Evolutionary conservation across 345 rosid species (phyloP), one percentile per base, ranked within the genome.

Genomic region (Camelina neglecta): DNA sequence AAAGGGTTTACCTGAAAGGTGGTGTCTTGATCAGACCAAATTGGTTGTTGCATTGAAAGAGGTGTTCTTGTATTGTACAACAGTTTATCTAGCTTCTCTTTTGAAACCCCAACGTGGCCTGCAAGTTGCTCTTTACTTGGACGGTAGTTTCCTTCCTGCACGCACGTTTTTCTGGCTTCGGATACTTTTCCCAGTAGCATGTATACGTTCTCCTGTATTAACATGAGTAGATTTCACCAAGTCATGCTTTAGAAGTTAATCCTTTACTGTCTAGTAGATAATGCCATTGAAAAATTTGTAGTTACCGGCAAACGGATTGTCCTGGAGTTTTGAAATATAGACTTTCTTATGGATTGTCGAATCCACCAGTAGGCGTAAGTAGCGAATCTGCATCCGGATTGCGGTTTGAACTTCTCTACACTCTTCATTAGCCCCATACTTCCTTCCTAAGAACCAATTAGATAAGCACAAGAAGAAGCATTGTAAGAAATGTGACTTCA

Each of bases 351-450:
- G 58, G 84, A 72, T 54, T 88, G 95, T 61, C 96, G 86, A 75
- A 94, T 85, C 98, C 98, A 92, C 96, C 95, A 94, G 82, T 85
- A 92, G 56, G 98, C 95, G 49, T 90, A 94, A 57, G 93, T 84
- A 29, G 90, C 87, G 68, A 94, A 92, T 72, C 97, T 84, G 79
- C 95, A 92, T 60, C 93, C 97, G 0, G 75, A 87, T 78, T 87
- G 88, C 0, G 96, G 95, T 78, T 92, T 89, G 89, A 89, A 94
- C 86, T 85, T 90, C 83, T 86, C 90, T 35, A 94, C 78, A 77
- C 97, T 90, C 82, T 81, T 92, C 92, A 92, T 85, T 67, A 94
- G 95, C 20, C 98, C 98, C 85, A 85, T 79, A 67, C 95, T 89
- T 80, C 97, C 97, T 79, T 81, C 95, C 98, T 92, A 73, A 36